These are phyloP conservation scores for Centella asiatica DNA, from an alignment of 129 eudicot species.

Conservation along the genomic window DNA sequence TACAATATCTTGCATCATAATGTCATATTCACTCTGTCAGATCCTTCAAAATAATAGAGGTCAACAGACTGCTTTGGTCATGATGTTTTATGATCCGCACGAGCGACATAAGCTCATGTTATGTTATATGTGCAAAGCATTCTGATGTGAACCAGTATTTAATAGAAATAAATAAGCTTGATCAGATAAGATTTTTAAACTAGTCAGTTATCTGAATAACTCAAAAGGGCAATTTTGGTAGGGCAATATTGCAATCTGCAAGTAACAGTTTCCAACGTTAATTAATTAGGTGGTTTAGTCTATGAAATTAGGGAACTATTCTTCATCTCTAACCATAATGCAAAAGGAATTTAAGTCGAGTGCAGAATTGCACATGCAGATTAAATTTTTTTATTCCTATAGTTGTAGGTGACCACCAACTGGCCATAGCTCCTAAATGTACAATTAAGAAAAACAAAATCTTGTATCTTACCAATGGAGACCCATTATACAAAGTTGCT, in stretches of 20 bases:
- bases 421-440: neutral
- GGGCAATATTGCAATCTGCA: no score
- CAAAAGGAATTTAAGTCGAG: neutral
- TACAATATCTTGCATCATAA: neutral
- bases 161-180: neutral
- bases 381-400: neutral
- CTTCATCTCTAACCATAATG: neutral
- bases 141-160: neutral
- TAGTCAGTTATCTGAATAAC: neutral
- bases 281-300: no score
- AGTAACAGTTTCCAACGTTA: no score
- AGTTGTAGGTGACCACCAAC: neutral
- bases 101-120: neutral
- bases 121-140: neutral
- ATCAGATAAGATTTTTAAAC: neutral
- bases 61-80: neutral
- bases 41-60: constrained; percentile 4
- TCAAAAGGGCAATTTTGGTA: neutral
- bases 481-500: neutral
- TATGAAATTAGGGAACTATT: neutral
- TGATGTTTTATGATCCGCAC: neutral
- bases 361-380: neutral
- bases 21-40: neutral
- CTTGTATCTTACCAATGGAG: neutral
- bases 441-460: neutral